Conservation (phyloP, 192 early-diverging fungal species). For the Glomus cerebriforme region DNA sequence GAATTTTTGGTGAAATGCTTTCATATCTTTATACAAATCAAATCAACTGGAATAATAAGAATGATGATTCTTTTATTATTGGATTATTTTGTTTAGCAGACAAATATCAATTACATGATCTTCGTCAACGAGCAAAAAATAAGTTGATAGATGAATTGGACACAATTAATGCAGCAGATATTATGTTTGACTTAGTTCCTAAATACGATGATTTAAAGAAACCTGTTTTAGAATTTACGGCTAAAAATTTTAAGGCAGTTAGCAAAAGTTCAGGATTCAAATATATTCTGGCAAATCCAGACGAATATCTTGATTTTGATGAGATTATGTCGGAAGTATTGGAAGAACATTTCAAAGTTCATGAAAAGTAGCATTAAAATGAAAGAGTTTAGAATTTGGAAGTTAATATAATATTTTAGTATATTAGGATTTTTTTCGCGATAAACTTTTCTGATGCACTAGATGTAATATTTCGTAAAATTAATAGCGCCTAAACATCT, state of each 20-base stretch:
- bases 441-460: too few relatives aligned
- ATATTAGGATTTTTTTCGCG: too few relatives aligned
- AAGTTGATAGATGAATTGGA: neutral
- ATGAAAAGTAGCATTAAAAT: too few relatives aligned
- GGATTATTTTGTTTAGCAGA: conserved; percentile 10
- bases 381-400: too few relatives aligned
- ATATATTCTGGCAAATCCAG: neutral
- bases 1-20: neutral
- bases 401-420: too few relatives aligned
- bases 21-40: neutral
- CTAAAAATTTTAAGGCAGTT: neutral
- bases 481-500: too few relatives aligned
- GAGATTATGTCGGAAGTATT: too few relatives aligned
- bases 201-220: conserved; percentile 13
- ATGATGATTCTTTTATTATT: neutral
- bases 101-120: conserved; percentile 5
- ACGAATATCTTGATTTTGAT: too few relatives aligned
- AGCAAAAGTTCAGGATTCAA: conserved; percentile 1
- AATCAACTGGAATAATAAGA: neutral
- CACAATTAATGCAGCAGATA: neutral
- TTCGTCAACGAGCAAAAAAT: conserved; percentile 13
- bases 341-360: too few relatives aligned
- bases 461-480: too few relatives aligned
- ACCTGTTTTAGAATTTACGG: conserved; percentile 1
- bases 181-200: conserved; percentile 1